These are phyloP conservation scores for Desmodesmus armatus DNA, from an alignment of 139 green algal genomes.

Conservation along the genomic window DNA sequence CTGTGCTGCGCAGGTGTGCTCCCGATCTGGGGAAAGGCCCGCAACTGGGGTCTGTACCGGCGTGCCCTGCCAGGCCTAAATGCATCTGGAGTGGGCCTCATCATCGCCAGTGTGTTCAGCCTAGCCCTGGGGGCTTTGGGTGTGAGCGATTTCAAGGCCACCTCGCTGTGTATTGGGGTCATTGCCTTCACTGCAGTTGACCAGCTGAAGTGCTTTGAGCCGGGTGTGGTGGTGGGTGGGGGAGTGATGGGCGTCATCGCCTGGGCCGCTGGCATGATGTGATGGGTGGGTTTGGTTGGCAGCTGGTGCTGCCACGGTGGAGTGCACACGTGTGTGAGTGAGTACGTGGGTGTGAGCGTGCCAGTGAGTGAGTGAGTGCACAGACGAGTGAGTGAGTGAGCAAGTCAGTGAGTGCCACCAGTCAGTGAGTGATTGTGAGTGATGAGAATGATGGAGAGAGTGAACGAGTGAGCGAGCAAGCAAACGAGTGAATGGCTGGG, in stretches of 20 bases:
- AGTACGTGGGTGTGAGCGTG: too few species aligned
- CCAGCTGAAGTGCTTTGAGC: constrained; percentile 74
- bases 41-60: constrained; percentile 70
- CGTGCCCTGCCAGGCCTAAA: constrained; percentile 83
- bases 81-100: constrained; percentile 87
- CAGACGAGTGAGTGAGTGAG: too few species aligned
- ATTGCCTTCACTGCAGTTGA: constrained; percentile 76
- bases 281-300: too few species aligned
- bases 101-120: constrained; percentile 86
- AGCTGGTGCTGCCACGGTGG: too few species aligned
- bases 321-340: too few species aligned
- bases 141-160: constrained; percentile 68
- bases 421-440: too few species aligned
- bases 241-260: constrained; percentile 78
- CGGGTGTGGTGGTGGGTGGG: constrained; percentile 77
- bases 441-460: too few species aligned
- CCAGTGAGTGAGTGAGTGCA: too few species aligned
- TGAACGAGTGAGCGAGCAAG: too few species aligned
- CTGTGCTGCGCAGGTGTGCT: constrained; percentile 75
- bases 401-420: too few species aligned
- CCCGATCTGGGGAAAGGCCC: constrained; percentile 90
- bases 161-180: constrained; percentile 82
- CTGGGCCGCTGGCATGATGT: constrained; percentile 74
- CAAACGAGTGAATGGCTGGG: too few species aligned
- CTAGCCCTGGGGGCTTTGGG: constrained; percentile 76